Evolutionary conservation across 805 yeast species (phyloP).

Genomic region (Cyberlindnera veronae): DNA sequence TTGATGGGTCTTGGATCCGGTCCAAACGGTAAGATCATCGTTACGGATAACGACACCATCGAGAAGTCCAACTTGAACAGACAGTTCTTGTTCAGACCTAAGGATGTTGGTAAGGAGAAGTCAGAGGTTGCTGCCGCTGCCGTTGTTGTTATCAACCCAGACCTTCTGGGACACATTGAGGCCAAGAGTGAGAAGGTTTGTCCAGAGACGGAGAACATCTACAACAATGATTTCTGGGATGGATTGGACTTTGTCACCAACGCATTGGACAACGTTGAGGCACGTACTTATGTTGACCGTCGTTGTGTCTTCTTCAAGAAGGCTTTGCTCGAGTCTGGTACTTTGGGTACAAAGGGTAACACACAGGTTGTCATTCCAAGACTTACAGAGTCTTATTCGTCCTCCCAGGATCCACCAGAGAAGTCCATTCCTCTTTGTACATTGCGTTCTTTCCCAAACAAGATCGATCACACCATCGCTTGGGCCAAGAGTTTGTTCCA

Average conservation of each 20-base stretch:
- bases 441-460: constrained; percentile 93
- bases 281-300: constrained; percentile 95
- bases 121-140: constrained; percentile 89
- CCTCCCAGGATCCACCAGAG: constrained; percentile 98
- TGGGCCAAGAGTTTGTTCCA: constrained; percentile 97
- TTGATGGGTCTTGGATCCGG: constrained; percentile 94
- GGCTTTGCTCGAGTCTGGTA: constrained; percentile 93
- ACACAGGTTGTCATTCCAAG: constrained; percentile 94
- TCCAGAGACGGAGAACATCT: constrained; percentile 83
- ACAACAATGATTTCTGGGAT: constrained; percentile 83
- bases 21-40: constrained; percentile 74
- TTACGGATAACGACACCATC: constrained; percentile 93
- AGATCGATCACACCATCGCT: constrained; percentile 97
- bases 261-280: constrained; percentile 96
- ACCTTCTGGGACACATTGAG: constrained; percentile 70
- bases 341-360: constrained; percentile 97
- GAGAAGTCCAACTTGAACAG: constrained; percentile 95
- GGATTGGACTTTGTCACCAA: constrained; percentile 85
- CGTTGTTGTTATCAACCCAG: constrained; percentile 82
- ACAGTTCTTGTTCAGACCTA: constrained; percentile 91
- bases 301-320: constrained; percentile 91
- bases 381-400: constrained; percentile 92
- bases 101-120: constrained; percentile 89
- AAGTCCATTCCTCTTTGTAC: constrained; percentile 97
- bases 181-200: constrained; percentile 87